Evolutionary conservation across 2,329 filamentous ascomycete genomes (phyloP).

Genomic region (Fusarium sacchari): DNA sequence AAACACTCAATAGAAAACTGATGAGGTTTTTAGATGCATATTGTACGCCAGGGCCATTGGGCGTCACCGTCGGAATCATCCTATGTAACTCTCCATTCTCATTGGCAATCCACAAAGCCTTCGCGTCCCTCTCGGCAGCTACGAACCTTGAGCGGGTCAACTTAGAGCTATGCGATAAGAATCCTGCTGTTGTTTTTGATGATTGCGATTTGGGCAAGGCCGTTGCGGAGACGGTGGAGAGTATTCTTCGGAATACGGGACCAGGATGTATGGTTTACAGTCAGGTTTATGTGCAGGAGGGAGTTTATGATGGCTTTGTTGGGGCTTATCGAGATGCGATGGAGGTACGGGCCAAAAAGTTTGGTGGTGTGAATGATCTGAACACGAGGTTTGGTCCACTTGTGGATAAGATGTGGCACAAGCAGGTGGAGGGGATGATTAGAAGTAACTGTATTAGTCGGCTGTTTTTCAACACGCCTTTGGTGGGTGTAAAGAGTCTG

Average conservation of each 20-base stretch:
- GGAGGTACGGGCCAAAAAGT: too few relatives aligned
- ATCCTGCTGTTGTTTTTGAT: neutral
- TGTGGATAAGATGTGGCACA: neutral
- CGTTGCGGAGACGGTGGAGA: neutral
- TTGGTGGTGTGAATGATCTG: neutral
- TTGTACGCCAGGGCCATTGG: fast-evolving
- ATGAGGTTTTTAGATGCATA: neutral
- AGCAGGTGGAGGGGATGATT: neutral
- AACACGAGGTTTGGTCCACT: neutral
- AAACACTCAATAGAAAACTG: fast-evolving
- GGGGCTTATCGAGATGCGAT: too few relatives aligned
- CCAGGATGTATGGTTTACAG: neutral
- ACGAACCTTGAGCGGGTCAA: neutral
- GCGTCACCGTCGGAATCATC: neutral
- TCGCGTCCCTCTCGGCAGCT: fast-evolving
- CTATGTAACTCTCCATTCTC: fast-evolving
- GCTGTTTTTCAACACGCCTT: neutral
- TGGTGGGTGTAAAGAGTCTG: neutral
- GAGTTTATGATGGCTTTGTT: neutral
- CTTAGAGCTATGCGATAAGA: neutral
- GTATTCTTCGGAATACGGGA: neutral
- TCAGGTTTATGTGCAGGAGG: neutral
- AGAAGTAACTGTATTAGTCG: neutral
- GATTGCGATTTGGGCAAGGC: neutral
- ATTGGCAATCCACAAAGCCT: neutral